Percentiles rank a stretch among this genome's conserved stretches.
Evolutionary conservation across 108 stramenopile species (phyloP).

Genomic region (Conticribra guillardii): DNA sequence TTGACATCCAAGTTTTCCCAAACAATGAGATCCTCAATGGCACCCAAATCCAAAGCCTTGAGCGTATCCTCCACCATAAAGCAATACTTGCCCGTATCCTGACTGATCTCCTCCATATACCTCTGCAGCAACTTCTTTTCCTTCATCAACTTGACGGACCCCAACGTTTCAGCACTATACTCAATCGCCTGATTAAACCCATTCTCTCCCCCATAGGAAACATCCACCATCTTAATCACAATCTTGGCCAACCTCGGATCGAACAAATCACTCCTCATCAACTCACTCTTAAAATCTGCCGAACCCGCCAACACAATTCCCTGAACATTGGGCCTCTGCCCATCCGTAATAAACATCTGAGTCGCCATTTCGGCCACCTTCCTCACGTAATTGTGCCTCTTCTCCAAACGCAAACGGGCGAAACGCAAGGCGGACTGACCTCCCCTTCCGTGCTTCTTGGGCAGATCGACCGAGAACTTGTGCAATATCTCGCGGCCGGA

Average conservation of each 20-base stretch:
- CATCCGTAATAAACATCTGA: slow-evolving; percentile 96
- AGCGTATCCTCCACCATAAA: slow-evolving; percentile 99
- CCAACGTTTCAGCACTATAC: slow-evolving; percentile 90
- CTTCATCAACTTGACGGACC: slow-evolving; percentile 98
- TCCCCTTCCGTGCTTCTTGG: slow-evolving; percentile 99
- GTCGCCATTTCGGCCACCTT: slow-evolving; percentile 98
- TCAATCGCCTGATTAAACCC: slow-evolving; percentile 99
- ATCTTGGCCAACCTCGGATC: slow-evolving; percentile 92
- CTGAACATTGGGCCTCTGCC: slow-evolving; percentile 94
- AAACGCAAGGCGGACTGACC: slow-evolving; percentile 99
- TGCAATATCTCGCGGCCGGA: slow-evolving; percentile 94
- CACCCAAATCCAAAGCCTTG: slow-evolving; percentile 96
- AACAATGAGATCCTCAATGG: slow-evolving; percentile 97
- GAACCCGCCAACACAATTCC: slow-evolving; percentile 97
- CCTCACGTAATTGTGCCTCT: slow-evolving; percentile 99
- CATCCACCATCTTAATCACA: slow-evolving; percentile 98
- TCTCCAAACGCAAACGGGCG: slow-evolving; percentile 98
- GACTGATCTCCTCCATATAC: slow-evolving; percentile 98
- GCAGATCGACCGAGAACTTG: slow-evolving; percentile 98
- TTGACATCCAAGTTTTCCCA: slow-evolving; percentile 94
- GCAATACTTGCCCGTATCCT: slow-evolving; percentile 99
- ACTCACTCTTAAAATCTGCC: slow-evolving; percentile 98
- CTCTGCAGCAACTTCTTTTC: slow-evolving; percentile 97
- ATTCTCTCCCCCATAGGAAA: slow-evolving; percentile 96
- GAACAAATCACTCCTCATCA: slow-evolving; percentile 95